These are phyloP conservation scores for Malassezia yamatoensis DNA, from an alignment of 1,284 basidiomycete species.

Conservation along the genomic window DNA sequence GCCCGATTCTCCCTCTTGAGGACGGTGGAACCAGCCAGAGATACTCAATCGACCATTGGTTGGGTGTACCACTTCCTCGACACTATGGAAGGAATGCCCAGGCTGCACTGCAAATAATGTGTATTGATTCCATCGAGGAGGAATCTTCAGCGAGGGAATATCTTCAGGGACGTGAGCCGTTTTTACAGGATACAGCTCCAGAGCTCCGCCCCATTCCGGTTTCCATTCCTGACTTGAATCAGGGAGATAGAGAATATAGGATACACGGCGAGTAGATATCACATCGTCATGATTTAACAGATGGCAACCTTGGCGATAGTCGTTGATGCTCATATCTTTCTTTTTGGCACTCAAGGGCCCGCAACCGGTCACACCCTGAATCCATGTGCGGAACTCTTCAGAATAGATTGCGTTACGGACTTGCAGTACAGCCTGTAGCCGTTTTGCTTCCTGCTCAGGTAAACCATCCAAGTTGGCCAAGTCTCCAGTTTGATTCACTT, in stretches of 20 bases:
- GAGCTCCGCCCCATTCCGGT: slow-evolving; percentile 75
- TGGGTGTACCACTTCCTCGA: slow-evolving; percentile 67
- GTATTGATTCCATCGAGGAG: slow-evolving; percentile 78
- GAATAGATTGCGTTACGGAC: slow-evolving; percentile 92
- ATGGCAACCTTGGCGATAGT: slow-evolving; percentile 74
- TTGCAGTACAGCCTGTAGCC: slow-evolving; percentile 51
- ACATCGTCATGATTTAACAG: slow-evolving; percentile 70
- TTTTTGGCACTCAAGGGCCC: slow-evolving; percentile 79
- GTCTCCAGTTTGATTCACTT: slow-evolving; percentile 93
- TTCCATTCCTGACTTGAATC: slow-evolving; percentile 64
- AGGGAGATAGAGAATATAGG: slow-evolving; percentile 95
- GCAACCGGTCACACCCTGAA: slow-evolving; percentile 81
- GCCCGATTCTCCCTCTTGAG: slow-evolving; percentile 80
- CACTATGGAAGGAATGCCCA: slow-evolving; percentile 87
- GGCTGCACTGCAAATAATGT: slow-evolving; percentile 81
- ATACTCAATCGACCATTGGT: slow-evolving; percentile 58
- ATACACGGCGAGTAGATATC: slow-evolving; percentile 85
- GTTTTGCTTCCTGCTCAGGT: slow-evolving; percentile 29
- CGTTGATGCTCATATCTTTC: slow-evolving; percentile 91
- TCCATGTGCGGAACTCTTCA: slow-evolving; percentile 66
- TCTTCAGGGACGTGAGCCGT: slow-evolving; percentile 34
- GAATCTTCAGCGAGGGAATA: slow-evolving; percentile 33
- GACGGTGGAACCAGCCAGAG: slow-evolving; percentile 84
- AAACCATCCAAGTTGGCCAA: slow-evolving; percentile 83
- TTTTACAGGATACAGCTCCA: slow-evolving; percentile 75